Conservation (phyloP, 129 eudicot species). For the Mikania micrantha region DNA sequence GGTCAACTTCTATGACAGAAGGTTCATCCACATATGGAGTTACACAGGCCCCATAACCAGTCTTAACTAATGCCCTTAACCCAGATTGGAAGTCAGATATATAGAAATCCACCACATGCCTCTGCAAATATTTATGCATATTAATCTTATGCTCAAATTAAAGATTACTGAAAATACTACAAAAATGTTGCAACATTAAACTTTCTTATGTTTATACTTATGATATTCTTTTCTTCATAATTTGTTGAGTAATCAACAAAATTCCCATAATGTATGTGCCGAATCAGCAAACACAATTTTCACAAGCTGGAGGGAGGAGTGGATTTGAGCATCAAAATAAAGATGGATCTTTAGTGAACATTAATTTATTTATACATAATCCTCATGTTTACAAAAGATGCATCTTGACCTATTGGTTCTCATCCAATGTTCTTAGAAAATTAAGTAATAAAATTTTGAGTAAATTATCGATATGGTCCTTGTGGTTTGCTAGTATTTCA, state of each 20-base stretch:
- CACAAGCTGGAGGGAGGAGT: too few relatives aligned
- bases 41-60: constrained; percentile 66
- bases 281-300: neutral
- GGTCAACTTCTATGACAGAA: constrained; percentile 51
- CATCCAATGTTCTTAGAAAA: neutral
- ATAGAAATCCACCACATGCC: constrained; percentile 65
- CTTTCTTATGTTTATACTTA: neutral
- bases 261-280: neutral
- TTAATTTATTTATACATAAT: too few relatives aligned
- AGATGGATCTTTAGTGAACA: too few relatives aligned
- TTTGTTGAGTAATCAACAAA: neutral
- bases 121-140: constrained; percentile 28
- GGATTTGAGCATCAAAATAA: too few relatives aligned
- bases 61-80: constrained; percentile 63
- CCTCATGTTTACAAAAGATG: neutral
- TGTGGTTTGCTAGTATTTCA: too few relatives aligned
- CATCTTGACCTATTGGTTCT: neutral
- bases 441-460: neutral
- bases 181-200: too few relatives aligned
- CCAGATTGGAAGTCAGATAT: constrained; percentile 74
- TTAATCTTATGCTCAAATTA: too few relatives aligned
- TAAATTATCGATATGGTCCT: too few relatives aligned
- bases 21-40: constrained; percentile 70
- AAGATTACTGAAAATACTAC: too few relatives aligned
- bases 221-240: too few relatives aligned